Percentiles rank a stretch among this genome's conserved stretches.
These are phyloP conservation scores for Mayamaea pseudoterrestris DNA, from an alignment of 108 stramenopile genomes.

Conservation along the genomic window DNA sequence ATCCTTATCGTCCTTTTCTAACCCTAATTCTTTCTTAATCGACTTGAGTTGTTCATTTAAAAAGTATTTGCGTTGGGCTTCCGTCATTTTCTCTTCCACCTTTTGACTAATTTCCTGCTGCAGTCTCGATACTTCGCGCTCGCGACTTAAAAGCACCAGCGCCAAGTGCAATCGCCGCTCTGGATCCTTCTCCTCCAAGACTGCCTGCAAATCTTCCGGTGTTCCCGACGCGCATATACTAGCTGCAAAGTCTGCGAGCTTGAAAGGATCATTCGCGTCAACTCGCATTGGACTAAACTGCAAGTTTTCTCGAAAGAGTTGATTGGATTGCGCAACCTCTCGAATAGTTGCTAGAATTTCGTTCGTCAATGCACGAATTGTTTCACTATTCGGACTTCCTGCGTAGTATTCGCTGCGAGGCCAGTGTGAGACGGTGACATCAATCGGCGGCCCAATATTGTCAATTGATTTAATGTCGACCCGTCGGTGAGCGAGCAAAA, in stretches of 20 bases:
- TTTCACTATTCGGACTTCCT: conserved; percentile 48
- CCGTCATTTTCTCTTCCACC: conserved; percentile 93
- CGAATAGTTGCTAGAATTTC: conserved; percentile 90
- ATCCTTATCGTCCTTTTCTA: conserved; percentile 97
- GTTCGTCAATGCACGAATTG: conserved; percentile 87
- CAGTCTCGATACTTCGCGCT: conserved; percentile 79
- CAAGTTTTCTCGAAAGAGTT: conserved; percentile 89
- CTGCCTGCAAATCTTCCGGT: conserved; percentile 81
- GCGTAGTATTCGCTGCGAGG: conserved; percentile 47
- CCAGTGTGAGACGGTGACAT: conserved; percentile 86
- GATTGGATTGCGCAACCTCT: conserved; percentile 87
- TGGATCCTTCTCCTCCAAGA: conserved; percentile 83
- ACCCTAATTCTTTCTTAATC: conserved; percentile 99
- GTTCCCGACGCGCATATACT: conserved; percentile 61
- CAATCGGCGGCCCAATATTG: conserved; percentile 81
- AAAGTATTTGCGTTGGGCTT: conserved; percentile 90
- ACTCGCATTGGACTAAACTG: conserved; percentile 74
- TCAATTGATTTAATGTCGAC: conserved; percentile 66
- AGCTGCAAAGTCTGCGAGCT: conserved; percentile 92
- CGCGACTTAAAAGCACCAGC: conserved; percentile 80
- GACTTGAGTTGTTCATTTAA: conserved; percentile 93
- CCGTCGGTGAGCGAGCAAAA: conserved; percentile 84
- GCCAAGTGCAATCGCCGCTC: conserved; percentile 85
- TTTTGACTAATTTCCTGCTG: conserved; percentile 90
- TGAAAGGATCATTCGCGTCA: conserved; percentile 88